These are phyloP conservation scores for Fusarium praegraminearum DNA, from an alignment of 2,329 filamentous ascomycete genomes.

Conservation along the genomic window DNA sequence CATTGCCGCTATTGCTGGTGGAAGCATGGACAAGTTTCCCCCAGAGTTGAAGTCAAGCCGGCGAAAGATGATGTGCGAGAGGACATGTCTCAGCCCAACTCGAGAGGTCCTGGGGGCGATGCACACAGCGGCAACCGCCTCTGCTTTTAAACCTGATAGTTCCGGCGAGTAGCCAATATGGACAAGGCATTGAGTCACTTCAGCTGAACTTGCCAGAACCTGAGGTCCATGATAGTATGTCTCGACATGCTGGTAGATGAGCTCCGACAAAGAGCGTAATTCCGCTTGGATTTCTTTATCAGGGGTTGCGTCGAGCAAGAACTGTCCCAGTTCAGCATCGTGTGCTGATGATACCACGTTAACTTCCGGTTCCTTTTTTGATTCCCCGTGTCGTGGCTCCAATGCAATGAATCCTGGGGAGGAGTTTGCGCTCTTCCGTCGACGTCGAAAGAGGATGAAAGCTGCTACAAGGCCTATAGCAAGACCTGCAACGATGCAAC, in stretches of 20 bases:
- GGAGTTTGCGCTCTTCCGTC: not conserved
- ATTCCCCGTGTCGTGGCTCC: not conserved
- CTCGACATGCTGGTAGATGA: slow-evolving; percentile 57
- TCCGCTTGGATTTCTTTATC: slow-evolving; percentile 54
- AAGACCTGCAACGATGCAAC: slow-evolving; percentile 48
- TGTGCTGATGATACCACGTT: slow-evolving; percentile 24
- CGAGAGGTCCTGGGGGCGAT: slow-evolving; percentile 51
- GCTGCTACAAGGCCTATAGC: slow-evolving; percentile 44
- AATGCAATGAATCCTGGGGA: not conserved
- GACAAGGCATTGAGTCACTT: slow-evolving; percentile 43
- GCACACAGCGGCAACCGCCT: slow-evolving; percentile 47
- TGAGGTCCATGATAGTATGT: slow-evolving; percentile 53
- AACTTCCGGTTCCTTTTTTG: slow-evolving; percentile 20
- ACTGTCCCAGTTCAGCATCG: slow-evolving; percentile 50
- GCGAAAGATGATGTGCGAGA: slow-evolving; percentile 52
- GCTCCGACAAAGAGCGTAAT: slow-evolving; percentile 50
- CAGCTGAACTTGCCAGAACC: slow-evolving; percentile 29
- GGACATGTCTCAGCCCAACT: slow-evolving; percentile 54
- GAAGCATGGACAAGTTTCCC: slow-evolving; percentile 53
- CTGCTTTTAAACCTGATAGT: slow-evolving; percentile 21
- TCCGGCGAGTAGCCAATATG: slow-evolving; percentile 46
- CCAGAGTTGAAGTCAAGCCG: slow-evolving; percentile 50
- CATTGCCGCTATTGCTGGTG: slow-evolving; percentile 50
- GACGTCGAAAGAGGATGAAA: slow-evolving; percentile 46
- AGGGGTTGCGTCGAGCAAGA: slow-evolving; percentile 53